Base-by-base conservation (phyloP, 306 rosid genomes). In the Castanea mollissima region DNA sequence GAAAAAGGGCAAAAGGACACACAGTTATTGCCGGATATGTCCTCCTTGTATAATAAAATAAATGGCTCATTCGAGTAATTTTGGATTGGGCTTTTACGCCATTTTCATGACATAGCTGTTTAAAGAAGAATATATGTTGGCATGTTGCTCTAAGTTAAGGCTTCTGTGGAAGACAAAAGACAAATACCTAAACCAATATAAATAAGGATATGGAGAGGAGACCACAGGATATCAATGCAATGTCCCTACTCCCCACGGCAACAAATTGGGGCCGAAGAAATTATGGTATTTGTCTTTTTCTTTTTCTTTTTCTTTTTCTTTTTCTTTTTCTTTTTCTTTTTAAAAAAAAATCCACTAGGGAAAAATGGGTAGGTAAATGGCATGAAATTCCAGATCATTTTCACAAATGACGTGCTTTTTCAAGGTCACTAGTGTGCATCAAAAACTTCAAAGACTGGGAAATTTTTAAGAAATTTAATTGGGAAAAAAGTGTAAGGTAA, bases 1-100 rank as follows among this genome's bases (percentile, higher is more conserved):
- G 81, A 1, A 55, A 41, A 85, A 21, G 65, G 23, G 59, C 20
- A 64, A 76, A 68, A 54, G 74, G 80, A 29, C 54, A 77, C 49
- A 10, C 56, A 38, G 0, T 38, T 38, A 38, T 21, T 76, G 64
- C 55, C 71, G 32, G 63, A 79, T 35, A 79, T 71, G 78, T 74
- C 74, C 60, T 27, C 6, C 29, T 67, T 44, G 34, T 64, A 12
- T 72, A 19, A 1, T 38, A 19, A 34, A 32, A 8, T 34, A 19
- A 67, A 67, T 67, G 72, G 49, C 46, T 35, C 5, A 31, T 21
- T 34, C 15, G 19, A 67, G 52, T 67, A 19, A 15, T 9, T 35
- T 35, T 67, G 51, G 27, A 35, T 27, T 19, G 76, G 57, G 3
- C 9, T 16, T 75, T 25, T 69, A 69, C 57, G 77, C 31, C 67